A percentile compares a stretch with the other conserved stretches of the same genome.
Conservation (phyloP, 768 basidiomycete species). For the Candolleomyces eurysporus region DNA sequence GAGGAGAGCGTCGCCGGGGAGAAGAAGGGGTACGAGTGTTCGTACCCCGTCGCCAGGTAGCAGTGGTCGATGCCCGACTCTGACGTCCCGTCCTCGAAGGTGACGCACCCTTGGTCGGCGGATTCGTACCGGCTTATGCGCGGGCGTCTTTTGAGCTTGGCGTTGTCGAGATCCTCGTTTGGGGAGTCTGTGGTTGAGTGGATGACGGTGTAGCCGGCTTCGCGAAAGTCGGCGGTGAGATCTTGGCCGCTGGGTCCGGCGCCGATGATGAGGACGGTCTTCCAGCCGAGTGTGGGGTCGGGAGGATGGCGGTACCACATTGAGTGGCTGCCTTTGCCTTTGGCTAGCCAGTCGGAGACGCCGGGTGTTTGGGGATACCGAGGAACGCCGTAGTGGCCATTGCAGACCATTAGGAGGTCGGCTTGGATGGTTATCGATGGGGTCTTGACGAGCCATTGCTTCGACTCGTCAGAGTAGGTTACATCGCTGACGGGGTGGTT, state of each 20-base stretch:
- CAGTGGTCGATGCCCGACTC: constrained; percentile 59
- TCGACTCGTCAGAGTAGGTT: constrained; percentile 28
- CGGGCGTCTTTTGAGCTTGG: constrained; percentile 36
- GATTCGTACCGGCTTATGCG: constrained; percentile 39
- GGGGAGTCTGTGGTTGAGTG: constrained; percentile 48
- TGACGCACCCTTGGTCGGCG: constrained; percentile 9
- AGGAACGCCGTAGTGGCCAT: constrained; percentile 72
- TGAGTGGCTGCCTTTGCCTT: constrained; percentile 58
- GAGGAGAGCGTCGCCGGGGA: constrained; percentile 15
- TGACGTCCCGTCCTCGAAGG: constrained; percentile 42
- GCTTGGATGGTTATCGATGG: constrained; percentile 30
- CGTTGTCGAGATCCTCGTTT: constrained; percentile 20
- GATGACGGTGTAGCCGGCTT: constrained; percentile 44
- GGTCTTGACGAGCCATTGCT: constrained; percentile 50
- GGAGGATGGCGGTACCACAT: constrained; percentile 56
- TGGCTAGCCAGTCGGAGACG: constrained; percentile 52
- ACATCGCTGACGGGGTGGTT: constrained; percentile 52
- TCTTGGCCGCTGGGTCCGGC: constrained; percentile 70
- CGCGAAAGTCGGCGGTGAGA: constrained; percentile 57
- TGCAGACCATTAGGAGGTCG: constrained; percentile 71
- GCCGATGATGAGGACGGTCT: constrained; percentile 47
- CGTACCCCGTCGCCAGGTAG: constrained; percentile 78
- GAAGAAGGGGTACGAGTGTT: constrained; percentile 65
- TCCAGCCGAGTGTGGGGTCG: background rate
- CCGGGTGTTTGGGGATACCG: constrained; percentile 62